phyloP scores from a whole-genome alignment of 495 filamentous ascomycete genomes.

The Xylaria acuta region DNA sequence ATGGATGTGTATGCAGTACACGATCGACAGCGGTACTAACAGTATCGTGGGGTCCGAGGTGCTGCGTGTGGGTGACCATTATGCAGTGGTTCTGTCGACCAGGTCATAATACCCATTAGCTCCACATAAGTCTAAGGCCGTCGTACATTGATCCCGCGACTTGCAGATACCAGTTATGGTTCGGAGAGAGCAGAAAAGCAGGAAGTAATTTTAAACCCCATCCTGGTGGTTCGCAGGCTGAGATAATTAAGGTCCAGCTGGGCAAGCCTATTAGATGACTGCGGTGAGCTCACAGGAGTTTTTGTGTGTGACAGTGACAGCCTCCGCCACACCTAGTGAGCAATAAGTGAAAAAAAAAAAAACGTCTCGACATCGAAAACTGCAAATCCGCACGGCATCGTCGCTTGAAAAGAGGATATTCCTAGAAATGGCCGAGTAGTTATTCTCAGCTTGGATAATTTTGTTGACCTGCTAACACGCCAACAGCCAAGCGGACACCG shows the following conservation, averaged over 20 bases:
- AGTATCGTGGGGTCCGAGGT: slow-evolving; percentile 43
- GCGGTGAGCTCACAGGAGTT: slow-evolving; percentile 24
- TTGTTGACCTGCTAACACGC: slow-evolving; percentile 34
- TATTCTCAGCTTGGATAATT: slow-evolving; percentile 27
- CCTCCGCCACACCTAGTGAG: slow-evolving; percentile 21
- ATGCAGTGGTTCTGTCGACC: slow-evolving; percentile 41
- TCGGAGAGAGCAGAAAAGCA: slow-evolving; percentile 21
- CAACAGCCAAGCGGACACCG: slow-evolving; percentile 41
- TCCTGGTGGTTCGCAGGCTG: slow-evolving; percentile 23
- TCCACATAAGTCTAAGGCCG: slow-evolving; percentile 44
- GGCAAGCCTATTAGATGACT: slow-evolving; percentile 26
- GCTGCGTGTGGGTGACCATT: slow-evolving; percentile 42
- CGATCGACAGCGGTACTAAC: slow-evolving; percentile 40
- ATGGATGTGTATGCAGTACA: slow-evolving; percentile 40
- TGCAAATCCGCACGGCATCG: slow-evolving; percentile 27
- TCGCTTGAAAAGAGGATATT: slow-evolving; percentile 21
- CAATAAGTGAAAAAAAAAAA: slow-evolving; percentile 17
- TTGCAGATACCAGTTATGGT: slow-evolving; percentile 42
- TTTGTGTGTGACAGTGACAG: slow-evolving; percentile 24
- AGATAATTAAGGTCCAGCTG: slow-evolving; percentile 23
- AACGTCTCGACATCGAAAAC: slow-evolving; percentile 10
- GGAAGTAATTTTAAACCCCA: slow-evolving; percentile 20
- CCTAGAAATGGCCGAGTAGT: slow-evolving; percentile 41
- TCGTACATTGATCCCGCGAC: slow-evolving; percentile 41
- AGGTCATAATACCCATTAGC: slow-evolving; percentile 39